A percentile compares a stretch with the other conserved stretches of the same genome.
Evolutionary conservation across 768 basidiomycete species (phyloP).

Genomic region (Boletus tomentosulus): DNA sequence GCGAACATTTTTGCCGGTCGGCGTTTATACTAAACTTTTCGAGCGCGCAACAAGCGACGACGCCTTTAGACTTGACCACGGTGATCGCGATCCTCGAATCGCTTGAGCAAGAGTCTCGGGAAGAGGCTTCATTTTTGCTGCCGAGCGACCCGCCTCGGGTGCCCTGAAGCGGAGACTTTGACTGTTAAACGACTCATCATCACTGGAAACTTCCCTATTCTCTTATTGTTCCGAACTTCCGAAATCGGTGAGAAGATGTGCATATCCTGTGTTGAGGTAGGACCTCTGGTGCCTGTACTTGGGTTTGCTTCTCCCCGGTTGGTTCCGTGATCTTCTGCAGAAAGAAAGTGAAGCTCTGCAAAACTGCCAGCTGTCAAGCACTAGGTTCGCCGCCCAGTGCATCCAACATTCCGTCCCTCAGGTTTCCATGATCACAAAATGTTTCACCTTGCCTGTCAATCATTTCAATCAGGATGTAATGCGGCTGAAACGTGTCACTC

Average conservation of each 20-base stretch:
- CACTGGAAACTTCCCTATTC: too few species aligned
- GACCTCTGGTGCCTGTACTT: conserved; percentile 19
- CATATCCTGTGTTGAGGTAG: conserved; percentile 10
- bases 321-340: not conserved
- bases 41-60: conserved; percentile 26
- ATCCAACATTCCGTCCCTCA: not conserved
- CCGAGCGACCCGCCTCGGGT: conserved; percentile 17
- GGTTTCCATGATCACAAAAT: conserved; percentile 15
- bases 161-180: conserved; percentile 3
- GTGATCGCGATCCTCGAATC: conserved; percentile 28
- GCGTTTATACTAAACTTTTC: conserved; percentile 12
- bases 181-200: not conserved
- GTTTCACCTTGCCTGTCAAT: conserved; percentile 16
- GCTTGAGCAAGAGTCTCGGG: conserved; percentile 21
- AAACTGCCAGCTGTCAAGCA: conserved; percentile 5
- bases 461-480: conserved; percentile 15
- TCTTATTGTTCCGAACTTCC: not conserved
- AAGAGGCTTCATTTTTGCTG: conserved; percentile 20
- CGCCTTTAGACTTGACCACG: conserved; percentile 19
- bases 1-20: conserved; percentile 29
- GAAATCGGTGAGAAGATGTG: conserved; percentile 1
- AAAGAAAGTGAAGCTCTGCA: conserved; percentile 3
- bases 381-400: not conserved
- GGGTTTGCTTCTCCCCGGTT: not conserved
- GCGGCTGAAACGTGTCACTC: conserved; percentile 25